Evolutionary conservation across 2,329 filamentous ascomycete species (phyloP), one percentile per base, ranked within the genome.

Genomic region (Dothistroma septosporum): DNA sequence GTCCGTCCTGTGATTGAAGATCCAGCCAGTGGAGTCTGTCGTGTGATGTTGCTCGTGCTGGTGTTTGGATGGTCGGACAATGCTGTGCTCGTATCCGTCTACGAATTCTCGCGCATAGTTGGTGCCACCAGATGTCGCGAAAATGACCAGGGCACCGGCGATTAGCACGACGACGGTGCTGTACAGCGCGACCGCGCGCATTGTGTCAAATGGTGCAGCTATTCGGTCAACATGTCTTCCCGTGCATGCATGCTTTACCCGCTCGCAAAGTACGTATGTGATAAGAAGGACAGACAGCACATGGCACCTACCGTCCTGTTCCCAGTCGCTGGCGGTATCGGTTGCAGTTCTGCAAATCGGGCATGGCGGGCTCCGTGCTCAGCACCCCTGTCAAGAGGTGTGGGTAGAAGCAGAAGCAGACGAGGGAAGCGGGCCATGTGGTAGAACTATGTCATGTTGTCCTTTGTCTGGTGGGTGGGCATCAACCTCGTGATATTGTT

Each of bases 1-100:
- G 53, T 72, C 66, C 46, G 63, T 57, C 21, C 59, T 61, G 57
- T 62, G 61, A 19, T 62, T 53, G 52, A 65, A 67, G 28, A 32
- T 48, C 65, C 65, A 67, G 8, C 59, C 57, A 7, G 52, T 19
- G 6, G 41, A 19, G 41, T 46, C 14, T 24, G 55, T 21, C 46
- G 31, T 33, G 47, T 24, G 6, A 16, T 52, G 47, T 46, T 37
- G 28, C 46, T 37, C 56, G 31, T 48, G 54, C 54, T 44, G 41
- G 14, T 44, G 16, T 41, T 46, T 32, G 31, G 41, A 8, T 12
- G 50, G 50, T 6, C 50, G 50, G 11, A 53, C 50, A 32, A 53
- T 53, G 50, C 31, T 35, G 19, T 53, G 24, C 37, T 47, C 28
- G 46, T 57, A 57, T 8, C 44, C 35, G 28, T 48, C 44, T 2